phyloP scores from a whole-genome alignment of 2,329 filamentous ascomycete species.

The Talaromyces sp. region DNA sequence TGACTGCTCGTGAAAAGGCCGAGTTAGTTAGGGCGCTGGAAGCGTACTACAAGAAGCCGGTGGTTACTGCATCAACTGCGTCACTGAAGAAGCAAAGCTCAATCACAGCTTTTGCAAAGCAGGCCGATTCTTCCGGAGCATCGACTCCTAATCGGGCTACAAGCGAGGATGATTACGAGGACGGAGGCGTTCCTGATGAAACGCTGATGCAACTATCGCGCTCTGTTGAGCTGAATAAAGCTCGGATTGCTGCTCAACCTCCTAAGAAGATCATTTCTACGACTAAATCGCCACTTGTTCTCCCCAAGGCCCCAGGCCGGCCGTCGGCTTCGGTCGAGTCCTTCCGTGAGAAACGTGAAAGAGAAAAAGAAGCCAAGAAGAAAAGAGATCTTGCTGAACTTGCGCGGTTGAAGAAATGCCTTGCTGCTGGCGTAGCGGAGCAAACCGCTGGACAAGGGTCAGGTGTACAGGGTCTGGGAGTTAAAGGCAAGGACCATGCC shows the following conservation, averaged over 20 bases:
- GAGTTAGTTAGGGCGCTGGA: constrained; percentile 65
- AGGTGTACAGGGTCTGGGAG: constrained; percentile 63
- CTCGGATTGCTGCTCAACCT: constrained; percentile 25
- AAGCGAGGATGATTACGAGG: constrained; percentile 37
- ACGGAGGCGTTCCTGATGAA: constrained; percentile 35
- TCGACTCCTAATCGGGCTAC: constrained; percentile 23
- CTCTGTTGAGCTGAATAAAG: constrained; percentile 39
- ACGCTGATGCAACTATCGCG: constrained; percentile 35
- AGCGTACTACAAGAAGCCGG: constrained; percentile 41
- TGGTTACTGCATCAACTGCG: constrained; percentile 36
- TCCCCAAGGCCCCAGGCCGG: constrained; percentile 21
- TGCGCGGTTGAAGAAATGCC: constrained; percentile 59
- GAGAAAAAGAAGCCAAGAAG: constrained; percentile 68
- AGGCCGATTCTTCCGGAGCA: constrained; percentile 29
- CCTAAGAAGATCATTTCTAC: constrained; percentile 22
- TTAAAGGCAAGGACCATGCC: constrained; percentile 73
- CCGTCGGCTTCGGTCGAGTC: constrained; percentile 41
- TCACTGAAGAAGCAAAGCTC: constrained; percentile 40
- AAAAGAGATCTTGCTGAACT: constrained; percentile 67
- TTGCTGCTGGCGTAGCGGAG: constrained; percentile 45
- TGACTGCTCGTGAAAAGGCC: constrained; percentile 76
- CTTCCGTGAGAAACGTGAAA: constrained; percentile 69
- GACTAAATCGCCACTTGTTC: constrained; percentile 15
- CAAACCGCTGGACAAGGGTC: constrained; percentile 72
- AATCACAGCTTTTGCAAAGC: constrained; percentile 35